Conservation (phyloP, 371 early-diverging fungal species). For the Apophysomyces elegans region DNA sequence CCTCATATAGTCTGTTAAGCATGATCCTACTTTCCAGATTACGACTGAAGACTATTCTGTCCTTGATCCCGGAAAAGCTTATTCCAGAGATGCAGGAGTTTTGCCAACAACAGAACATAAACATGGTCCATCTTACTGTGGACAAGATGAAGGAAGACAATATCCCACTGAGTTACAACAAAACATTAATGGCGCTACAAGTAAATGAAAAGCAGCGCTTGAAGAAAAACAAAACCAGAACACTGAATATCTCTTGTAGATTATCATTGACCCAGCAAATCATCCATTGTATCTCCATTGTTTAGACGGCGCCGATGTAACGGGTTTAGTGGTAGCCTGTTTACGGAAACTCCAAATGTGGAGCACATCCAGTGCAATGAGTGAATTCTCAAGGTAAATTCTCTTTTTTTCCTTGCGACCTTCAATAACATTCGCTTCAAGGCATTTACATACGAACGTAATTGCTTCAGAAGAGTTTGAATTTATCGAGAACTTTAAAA, state of each 20-base stretch:
- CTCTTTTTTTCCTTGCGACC: slow-evolving; percentile 10
- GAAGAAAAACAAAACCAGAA: neutral
- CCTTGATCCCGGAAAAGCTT: slow-evolving; percentile 82
- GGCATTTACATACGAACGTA: slow-evolving; percentile 77
- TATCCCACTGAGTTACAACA: slow-evolving; percentile 81
- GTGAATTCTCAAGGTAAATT: slow-evolving; percentile 70
- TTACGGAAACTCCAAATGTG: slow-evolving; percentile 91
- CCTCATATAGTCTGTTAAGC: neutral
- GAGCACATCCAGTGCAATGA: slow-evolving; percentile 73
- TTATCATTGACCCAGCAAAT: slow-evolving; percentile 77
- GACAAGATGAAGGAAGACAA: slow-evolving; percentile 87
- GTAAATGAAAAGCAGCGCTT: slow-evolving; percentile 29
- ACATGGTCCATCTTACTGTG: slow-evolving; percentile 74
- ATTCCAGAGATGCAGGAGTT: slow-evolving; percentile 67
- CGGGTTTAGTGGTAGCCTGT: slow-evolving; percentile 84
- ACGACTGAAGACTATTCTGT: slow-evolving; percentile 79
- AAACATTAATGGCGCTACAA: slow-evolving; percentile 76
- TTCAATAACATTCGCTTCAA: slow-evolving; percentile 13
- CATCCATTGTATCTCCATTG: slow-evolving; percentile 90
- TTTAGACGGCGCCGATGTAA: slow-evolving; percentile 89
- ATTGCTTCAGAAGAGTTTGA: slow-evolving; percentile 86
- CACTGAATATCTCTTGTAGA: slow-evolving; percentile 32
- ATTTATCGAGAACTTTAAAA: slow-evolving; percentile 85
- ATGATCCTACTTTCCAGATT: slow-evolving; percentile 50
- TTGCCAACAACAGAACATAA: slow-evolving; percentile 67